These are phyloP conservation scores for Nissolia schottii DNA, from an alignment of 306 rosid species.

Conservation along the genomic window DNA sequence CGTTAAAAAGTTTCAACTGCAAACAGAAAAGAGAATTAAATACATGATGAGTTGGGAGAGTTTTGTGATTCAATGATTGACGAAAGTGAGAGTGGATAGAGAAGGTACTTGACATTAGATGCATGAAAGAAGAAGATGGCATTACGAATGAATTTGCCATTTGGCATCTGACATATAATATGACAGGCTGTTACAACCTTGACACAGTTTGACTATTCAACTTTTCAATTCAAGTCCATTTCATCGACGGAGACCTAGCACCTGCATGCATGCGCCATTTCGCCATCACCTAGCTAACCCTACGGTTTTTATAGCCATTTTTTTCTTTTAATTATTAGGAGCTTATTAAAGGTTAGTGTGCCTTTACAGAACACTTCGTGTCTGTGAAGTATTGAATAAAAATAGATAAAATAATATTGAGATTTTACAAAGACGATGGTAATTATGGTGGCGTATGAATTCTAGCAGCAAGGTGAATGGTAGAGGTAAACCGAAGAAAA, in stretches of 20 bases:
- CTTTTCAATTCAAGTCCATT: not conserved
- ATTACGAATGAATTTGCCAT: not conserved
- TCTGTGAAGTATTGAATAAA: too few species aligned
- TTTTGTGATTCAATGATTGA: not conserved
- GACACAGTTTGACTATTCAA: conserved; percentile 7
- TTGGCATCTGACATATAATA: not conserved
- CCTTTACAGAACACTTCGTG: too few species aligned
- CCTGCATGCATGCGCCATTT: not conserved
- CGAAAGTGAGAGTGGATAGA: not conserved
- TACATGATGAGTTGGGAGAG: not conserved
- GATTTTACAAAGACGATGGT: too few species aligned
- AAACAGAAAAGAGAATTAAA: too few species aligned
- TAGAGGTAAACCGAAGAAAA: too few species aligned
- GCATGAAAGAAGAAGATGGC: not conserved
- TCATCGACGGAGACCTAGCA: not conserved
- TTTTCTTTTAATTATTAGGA: too few species aligned
- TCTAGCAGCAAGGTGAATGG: too few species aligned
- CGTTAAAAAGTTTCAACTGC: too few species aligned
- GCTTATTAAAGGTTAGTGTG: too few species aligned
- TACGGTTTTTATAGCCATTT: too few species aligned
- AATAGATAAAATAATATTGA: too few species aligned
- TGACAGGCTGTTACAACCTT: not conserved
- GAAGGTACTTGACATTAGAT: not conserved
- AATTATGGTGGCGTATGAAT: too few species aligned
- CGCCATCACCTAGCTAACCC: not conserved